A percentile compares a stretch with the other conserved stretches of the same genome.
Evolutionary conservation across 306 rosid genomes (phyloP).

Genomic region (Mucuna pruriens): DNA sequence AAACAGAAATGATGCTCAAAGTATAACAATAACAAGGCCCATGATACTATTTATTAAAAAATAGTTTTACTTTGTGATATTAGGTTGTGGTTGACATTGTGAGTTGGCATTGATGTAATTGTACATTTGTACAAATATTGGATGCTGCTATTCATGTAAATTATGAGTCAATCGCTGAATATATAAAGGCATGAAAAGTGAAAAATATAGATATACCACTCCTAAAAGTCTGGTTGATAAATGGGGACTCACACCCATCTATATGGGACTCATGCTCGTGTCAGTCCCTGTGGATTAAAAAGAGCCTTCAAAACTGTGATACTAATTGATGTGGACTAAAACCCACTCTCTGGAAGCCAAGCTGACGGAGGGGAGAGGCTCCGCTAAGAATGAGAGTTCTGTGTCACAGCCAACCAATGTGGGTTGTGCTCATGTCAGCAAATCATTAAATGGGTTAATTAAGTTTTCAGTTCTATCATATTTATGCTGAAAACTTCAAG

Average conservation of each 20-base stretch:
- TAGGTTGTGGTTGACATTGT: not conserved
- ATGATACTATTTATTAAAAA: not conserved
- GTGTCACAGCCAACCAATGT: not conserved
- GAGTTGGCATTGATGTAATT: not conserved
- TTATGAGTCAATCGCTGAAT: not conserved
- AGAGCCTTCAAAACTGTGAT: not conserved
- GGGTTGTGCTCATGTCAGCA: not conserved
- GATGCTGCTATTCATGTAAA: conserved; percentile 1
- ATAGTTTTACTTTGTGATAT: not conserved
- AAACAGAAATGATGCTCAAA: not conserved
- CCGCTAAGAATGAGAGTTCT: not conserved
- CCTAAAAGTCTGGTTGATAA: not conserved
- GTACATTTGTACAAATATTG: not conserved
- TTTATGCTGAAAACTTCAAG: not conserved
- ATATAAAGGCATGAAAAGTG: not conserved
- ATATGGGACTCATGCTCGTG: conserved; percentile 8
- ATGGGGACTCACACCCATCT: not conserved
- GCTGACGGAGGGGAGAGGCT: conserved; percentile 16
- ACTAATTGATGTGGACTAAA: not conserved
- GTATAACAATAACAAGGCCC: not conserved
- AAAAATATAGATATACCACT: not conserved
- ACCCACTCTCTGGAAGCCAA: not conserved
- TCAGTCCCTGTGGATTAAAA: not conserved
- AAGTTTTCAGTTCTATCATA: not conserved
- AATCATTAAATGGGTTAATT: conserved; percentile 3